phyloP scores from a whole-genome alignment of 1,139 yeast genomes.

The Candida mesenterica region DNA sequence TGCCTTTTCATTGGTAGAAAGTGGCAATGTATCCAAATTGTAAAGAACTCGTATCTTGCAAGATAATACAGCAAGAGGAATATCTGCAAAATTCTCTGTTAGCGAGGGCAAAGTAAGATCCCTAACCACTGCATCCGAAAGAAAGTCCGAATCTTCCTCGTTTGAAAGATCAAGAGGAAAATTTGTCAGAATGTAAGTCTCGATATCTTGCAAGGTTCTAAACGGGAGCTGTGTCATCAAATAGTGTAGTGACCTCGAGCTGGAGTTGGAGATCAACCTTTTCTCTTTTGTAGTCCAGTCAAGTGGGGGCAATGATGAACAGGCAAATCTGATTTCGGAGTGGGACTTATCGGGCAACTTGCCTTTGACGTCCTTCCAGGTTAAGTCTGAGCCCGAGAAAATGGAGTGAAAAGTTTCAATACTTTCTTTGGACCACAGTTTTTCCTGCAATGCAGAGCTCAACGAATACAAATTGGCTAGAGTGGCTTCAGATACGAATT shows the following conservation, averaged over 20 bases:
- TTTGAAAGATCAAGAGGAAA: neutral
- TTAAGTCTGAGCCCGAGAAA: neutral
- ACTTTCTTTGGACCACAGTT: conserved; percentile 3
- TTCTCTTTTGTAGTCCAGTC: neutral
- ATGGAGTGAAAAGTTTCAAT: conserved; percentile 1
- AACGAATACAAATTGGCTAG: too few relatives aligned
- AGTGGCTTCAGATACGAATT: too few relatives aligned
- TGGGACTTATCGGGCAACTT: neutral
- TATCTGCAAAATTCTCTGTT: conserved; percentile 5
- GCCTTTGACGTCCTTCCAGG: neutral
- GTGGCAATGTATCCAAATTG: conserved; percentile 5
- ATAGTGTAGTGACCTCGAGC: conserved; percentile 3
- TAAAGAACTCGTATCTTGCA: conserved; percentile 4
- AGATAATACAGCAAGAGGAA: conserved; percentile 3
- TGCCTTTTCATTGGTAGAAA: conserved; percentile 4
- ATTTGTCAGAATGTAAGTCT: neutral
- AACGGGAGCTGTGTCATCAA: conserved; percentile 4
- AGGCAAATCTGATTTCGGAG: neutral
- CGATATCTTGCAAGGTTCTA: conserved; percentile 3
- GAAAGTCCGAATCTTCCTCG: conserved; percentile 1
- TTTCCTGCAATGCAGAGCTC: neutral
- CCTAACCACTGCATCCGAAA: conserved; percentile 1
- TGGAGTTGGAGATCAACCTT: neutral
- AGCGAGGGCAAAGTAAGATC: conserved; percentile 10
- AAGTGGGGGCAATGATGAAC: neutral